Evolutionary conservation across 164 flowering plant species (phyloP), one percentile per base, ranked within the genome.

Genomic region (Annona squamosa): DNA sequence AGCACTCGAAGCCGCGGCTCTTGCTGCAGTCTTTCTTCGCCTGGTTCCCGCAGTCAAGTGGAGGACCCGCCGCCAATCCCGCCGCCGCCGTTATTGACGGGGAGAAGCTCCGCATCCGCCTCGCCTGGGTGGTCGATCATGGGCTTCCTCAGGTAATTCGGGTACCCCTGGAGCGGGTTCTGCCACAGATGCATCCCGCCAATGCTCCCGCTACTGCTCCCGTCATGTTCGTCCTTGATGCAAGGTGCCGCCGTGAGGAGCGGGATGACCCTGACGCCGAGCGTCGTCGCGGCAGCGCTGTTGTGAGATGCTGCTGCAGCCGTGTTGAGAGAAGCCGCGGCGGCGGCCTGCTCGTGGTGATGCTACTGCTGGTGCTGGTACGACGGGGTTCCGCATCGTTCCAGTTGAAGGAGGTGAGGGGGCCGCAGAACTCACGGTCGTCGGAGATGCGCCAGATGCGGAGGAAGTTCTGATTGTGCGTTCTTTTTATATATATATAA

Each of bases 1-100:
- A 17, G 69, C 99, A 95, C 57, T 92, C 93, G 70, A 77, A 91
- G 0, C 94, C 96, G 0, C 98, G 87, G 77, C 97, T 95, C 78
- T 91, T 95, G 62, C 81, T 82, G 70, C 99, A 95, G 73, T 95
- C 98, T 71, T 93, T 95, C 86, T 95, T 95, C 2, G 97, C 92
- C 76, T 94, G 98, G 82, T 94, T 94, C 1, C 97, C 97, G 71
- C 97, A 95, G 70, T 93, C 99, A 95, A 16, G 96, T 82, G 4
- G 77, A 59, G 3, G 61, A 43, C 4, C 72, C 45, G 1, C n/a
- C 75, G 75, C 64, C 76, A 68, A 17, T 57, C 4, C 80, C 85
- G 13, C 68, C 75, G 41, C 78, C 75, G n/a, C 79, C 26, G n/a
- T 4, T 17, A 12, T n/a, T 18, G 16, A 44, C 41, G 56, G 7